Percentiles rank a stretch among this genome's conserved stretches.
Conservation (phyloP, 768 basidiomycete species). For the Naganishia vishniacii region DNA sequence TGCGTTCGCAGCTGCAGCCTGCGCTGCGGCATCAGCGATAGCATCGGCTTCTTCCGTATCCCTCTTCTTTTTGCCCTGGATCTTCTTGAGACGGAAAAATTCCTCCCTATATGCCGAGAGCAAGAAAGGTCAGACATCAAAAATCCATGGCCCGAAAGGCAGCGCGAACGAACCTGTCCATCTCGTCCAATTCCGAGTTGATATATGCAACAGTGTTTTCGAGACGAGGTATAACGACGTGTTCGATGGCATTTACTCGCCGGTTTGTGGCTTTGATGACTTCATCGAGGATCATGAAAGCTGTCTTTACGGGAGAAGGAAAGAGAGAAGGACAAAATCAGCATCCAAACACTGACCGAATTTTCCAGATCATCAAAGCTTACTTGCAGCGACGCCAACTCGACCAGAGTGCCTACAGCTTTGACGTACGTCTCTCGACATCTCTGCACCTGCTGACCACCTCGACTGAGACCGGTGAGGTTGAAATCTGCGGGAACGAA, state of each 20-base stretch:
- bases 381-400: constrained; percentile 76
- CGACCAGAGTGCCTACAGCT: constrained; percentile 92
- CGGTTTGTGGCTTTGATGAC: constrained; percentile 99
- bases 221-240: constrained; percentile 87
- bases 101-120: constrained; percentile 48
- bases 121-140: neutral
- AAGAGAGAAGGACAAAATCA: neutral
- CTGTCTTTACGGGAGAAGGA: constrained; percentile 60
- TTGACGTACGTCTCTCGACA: constrained; percentile 98
- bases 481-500: constrained; percentile 67
- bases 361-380: no score
- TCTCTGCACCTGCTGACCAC: constrained; percentile 89
- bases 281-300: constrained; percentile 96
- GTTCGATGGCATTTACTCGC: constrained; percentile 96
- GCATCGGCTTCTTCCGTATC: constrained; percentile 56
- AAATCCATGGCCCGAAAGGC: neutral
- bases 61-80: constrained; percentile 94
- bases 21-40: constrained; percentile 23
- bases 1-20: constrained; percentile 39
- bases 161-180: constrained; percentile 73
- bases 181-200: constrained; percentile 92
- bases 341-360: neutral
- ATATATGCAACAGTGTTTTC: constrained; percentile 99
- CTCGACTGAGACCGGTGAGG: constrained; percentile 90
- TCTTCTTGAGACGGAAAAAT: constrained; percentile 78